phyloP scores from a whole-genome alignment of 441 rosid genomes.

The Populus hybrid region DNA sequence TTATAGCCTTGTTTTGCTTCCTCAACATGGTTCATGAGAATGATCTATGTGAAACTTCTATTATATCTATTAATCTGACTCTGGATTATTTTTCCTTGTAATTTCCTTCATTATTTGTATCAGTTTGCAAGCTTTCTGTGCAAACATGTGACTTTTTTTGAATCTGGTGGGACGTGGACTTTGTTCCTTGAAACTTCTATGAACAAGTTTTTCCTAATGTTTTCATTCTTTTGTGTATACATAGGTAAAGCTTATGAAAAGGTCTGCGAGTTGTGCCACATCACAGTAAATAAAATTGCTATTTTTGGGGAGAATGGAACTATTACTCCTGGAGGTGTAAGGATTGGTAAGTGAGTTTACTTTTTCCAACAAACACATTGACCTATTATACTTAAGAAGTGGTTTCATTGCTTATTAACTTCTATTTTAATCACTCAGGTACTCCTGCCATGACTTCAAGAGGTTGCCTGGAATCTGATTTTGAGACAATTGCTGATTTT shows the following conservation, averaged over 20 bases:
- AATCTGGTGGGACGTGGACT: constrained; percentile 45
- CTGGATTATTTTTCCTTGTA: neutral
- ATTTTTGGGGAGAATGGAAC: constrained; percentile 74
- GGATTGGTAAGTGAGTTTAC: constrained; percentile 57
- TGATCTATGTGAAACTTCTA: neutral
- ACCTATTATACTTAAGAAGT: neutral
- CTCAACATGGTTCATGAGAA: neutral
- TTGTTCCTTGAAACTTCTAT: neutral
- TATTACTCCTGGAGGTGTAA: constrained; percentile 80
- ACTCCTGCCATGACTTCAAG: constrained; percentile 93
- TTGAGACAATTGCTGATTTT: constrained; percentile 73
- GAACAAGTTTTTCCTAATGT: neutral
- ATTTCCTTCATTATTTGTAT: too few species aligned
- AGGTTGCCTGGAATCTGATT: constrained; percentile 87
- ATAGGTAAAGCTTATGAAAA: constrained; percentile 72
- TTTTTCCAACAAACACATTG: neutral
- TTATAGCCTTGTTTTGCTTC: neutral
- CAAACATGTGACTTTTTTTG: constrained; percentile 28
- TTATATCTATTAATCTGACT: neutral
- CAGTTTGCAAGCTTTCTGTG: neutral
- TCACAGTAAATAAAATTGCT: constrained; percentile 75
- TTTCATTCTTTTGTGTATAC: neutral
- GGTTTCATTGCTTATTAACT: neutral
- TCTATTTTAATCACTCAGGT: constrained; percentile 34
- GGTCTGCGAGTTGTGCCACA: constrained; percentile 83